Conservation (phyloP, 2,329 filamentous ascomycete genomes). For the Cytospora piceicola region DNA sequence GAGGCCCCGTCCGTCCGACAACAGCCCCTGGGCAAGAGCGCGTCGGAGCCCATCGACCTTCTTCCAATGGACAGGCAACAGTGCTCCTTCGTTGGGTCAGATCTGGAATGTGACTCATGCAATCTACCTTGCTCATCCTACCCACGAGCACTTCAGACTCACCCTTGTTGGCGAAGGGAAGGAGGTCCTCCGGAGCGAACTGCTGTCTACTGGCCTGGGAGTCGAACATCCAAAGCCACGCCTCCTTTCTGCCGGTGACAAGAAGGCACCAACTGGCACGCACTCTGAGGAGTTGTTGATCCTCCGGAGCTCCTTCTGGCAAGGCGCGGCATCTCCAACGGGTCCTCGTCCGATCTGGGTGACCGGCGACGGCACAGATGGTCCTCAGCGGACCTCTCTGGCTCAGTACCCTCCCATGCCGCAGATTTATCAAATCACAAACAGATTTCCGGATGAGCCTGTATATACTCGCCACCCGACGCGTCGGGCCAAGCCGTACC, state of each 20-base stretch:
- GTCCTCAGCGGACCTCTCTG: constrained; percentile 37
- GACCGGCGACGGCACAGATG: constrained; percentile 39
- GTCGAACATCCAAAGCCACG: constrained; percentile 43
- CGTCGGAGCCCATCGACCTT: constrained; percentile 47
- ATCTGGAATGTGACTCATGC: constrained; percentile 52
- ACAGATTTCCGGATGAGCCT: constrained; percentile 48
- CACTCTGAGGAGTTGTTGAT: constrained; percentile 47
- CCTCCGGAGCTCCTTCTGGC: constrained; percentile 46
- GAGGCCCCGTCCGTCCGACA: constrained; percentile 36
- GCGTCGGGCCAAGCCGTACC: constrained; percentile 69
- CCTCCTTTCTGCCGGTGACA: constrained; percentile 32
- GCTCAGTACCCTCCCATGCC: constrained; percentile 46
- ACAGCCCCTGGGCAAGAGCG: constrained; percentile 47
- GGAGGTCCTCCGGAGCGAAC: constrained; percentile 38
- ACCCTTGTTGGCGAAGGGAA: constrained; percentile 43
- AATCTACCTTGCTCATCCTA: constrained; percentile 47
- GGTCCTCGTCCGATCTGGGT: constrained; percentile 46
- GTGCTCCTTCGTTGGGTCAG: constrained; percentile 47
- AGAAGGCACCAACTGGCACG: constrained; percentile 33
- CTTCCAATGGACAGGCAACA: constrained; percentile 45
- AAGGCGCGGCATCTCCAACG: constrained; percentile 36
- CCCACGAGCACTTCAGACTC: constrained; percentile 49
- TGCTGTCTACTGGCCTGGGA: constrained; percentile 20
- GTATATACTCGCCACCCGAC: constrained; percentile 59
- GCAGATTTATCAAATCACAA: constrained; percentile 50